phyloP scores from a whole-genome alignment of 305 asterid genomes.

The Fraxinus sp. region DNA sequence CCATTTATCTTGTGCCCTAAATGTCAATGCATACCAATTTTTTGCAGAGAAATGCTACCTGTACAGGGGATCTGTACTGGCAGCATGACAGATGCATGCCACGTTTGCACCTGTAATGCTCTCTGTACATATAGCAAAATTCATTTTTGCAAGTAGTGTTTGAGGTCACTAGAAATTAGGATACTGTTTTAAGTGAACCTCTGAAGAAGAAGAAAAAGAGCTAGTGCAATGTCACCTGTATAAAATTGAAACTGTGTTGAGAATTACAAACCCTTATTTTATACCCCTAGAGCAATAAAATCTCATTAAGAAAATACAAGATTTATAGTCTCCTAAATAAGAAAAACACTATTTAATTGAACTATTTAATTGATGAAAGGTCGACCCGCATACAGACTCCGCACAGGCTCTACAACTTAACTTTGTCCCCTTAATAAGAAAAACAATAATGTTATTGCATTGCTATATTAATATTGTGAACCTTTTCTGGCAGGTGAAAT shows the following conservation, averaged over 20 bases:
- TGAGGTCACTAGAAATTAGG: background rate
- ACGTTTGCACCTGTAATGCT: background rate
- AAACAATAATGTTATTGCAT: background rate
- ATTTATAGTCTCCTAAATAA: background rate
- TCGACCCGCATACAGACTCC: background rate
- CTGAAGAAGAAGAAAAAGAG: background rate
- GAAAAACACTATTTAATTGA: background rate
- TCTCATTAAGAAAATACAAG: background rate
- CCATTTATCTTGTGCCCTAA: background rate
- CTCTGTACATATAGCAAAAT: background rate
- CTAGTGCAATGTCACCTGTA: background rate
- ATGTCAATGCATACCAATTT: background rate
- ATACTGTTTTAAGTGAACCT: background rate
- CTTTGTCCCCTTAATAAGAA: background rate
- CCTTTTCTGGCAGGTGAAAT: conserved; percentile 58
- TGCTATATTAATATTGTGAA: background rate
- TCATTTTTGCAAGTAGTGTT: background rate
- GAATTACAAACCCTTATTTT: background rate
- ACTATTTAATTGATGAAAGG: background rate
- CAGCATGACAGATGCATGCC: background rate
- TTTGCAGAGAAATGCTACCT: background rate
- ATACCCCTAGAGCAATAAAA: background rate
- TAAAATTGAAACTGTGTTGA: background rate
- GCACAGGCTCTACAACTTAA: background rate
- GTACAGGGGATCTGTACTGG: background rate